phyloP scores from a whole-genome alignment of 176 grass and related monocot species.

The Bonia amplexicaulis region DNA sequence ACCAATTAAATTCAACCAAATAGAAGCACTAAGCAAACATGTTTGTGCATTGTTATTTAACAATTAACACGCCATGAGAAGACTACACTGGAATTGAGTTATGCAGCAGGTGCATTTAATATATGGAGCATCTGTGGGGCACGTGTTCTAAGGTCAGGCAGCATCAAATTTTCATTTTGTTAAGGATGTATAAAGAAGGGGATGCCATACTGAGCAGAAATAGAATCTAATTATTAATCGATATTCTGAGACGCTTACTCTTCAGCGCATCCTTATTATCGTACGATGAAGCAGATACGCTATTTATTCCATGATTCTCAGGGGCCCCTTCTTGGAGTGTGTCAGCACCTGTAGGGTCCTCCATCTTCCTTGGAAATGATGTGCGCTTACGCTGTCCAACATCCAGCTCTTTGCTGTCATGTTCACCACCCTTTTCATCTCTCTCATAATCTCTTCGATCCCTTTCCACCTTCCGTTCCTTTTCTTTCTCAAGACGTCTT shows the following conservation, averaged over 20 bases:
- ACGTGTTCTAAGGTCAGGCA: background rate
- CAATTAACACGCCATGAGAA: background rate
- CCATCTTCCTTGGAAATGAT: slow-evolving; percentile 40
- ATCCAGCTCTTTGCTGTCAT: slow-evolving; percentile 73
- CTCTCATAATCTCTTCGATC: slow-evolving; percentile 75
- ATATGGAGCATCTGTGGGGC: background rate
- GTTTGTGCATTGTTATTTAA: slow-evolving; percentile 13
- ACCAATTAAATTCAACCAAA: background rate
- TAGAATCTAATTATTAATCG: background rate
- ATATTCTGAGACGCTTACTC: slow-evolving; percentile 59
- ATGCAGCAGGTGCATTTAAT: background rate
- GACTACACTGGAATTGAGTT: background rate
- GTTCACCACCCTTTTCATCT: slow-evolving; percentile 82
- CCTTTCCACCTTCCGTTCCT: slow-evolving; percentile 78
- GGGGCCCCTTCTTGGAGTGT: slow-evolving; percentile 45
- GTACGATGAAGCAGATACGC: slow-evolving; percentile 69
- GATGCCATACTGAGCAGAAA: background rate
- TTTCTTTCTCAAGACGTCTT: slow-evolving; percentile 76
- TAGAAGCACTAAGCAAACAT: slow-evolving; percentile 3
- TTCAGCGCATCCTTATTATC: slow-evolving; percentile 86
- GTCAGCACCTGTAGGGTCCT: slow-evolving; percentile 43
- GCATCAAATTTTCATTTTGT: background rate
- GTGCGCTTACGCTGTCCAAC: slow-evolving; percentile 45
- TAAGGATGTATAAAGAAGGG: background rate
- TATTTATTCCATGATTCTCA: slow-evolving; percentile 51